Conservation (phyloP, 306 rosid species). For the Geum urbanum region DNA sequence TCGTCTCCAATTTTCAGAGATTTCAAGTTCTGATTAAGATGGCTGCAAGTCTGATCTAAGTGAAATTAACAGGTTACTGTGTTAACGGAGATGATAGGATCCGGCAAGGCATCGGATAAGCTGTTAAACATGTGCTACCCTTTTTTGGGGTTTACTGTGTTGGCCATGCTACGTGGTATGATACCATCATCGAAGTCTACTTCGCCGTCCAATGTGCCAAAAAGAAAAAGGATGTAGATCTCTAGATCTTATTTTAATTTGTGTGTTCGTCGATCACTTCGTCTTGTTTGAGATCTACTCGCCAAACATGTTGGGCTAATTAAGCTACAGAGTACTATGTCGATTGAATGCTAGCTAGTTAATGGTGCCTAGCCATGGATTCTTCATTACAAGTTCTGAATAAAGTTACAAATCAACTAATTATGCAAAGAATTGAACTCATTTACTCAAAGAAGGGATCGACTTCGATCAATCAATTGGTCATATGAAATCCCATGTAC, state of each 20-base stretch:
- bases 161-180: slow-evolving; percentile 51
- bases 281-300: too few relatives aligned
- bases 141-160: slow-evolving; percentile 38
- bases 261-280: too few relatives aligned
- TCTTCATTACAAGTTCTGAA: too few relatives aligned
- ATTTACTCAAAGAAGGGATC: too few relatives aligned
- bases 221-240: slow-evolving; percentile 31
- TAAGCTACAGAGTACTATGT: too few relatives aligned
- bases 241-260: neutral
- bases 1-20: neutral
- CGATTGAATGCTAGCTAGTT: too few relatives aligned
- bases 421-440: too few relatives aligned
- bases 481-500: too few relatives aligned
- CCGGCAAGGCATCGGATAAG: slow-evolving; percentile 46
- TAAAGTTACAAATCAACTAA: too few relatives aligned
- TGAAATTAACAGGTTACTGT: slow-evolving; percentile 38
- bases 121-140: slow-evolving; percentile 36
- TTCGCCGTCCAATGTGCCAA: slow-evolving; percentile 21
- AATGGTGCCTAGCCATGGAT: too few relatives aligned
- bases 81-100: slow-evolving; percentile 41
- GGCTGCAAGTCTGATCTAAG: neutral
- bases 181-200: slow-evolving; percentile 21
- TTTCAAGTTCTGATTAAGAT: neutral
- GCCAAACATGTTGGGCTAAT: too few relatives aligned
- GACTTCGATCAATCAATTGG: too few relatives aligned